Evolutionary conservation across 176 grass and related monocot genomes (phyloP).

Genomic region (Eleusine indica): DNA sequence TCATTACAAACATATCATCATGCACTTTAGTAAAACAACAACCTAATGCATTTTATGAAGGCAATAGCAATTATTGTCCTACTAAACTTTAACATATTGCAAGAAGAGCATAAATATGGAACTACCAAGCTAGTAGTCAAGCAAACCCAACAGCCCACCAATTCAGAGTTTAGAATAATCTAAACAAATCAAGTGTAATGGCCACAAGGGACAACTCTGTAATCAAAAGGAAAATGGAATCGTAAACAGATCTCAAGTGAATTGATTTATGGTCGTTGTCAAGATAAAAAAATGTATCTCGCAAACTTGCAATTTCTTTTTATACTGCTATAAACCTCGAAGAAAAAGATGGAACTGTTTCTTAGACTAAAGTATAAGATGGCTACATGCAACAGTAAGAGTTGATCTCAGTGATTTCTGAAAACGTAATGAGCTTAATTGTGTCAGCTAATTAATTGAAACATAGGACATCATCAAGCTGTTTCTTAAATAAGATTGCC

Average conservation of each 20-base stretch:
- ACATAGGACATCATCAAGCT: neutral
- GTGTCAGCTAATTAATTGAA: neutral
- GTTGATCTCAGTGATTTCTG: neutral
- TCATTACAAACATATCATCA: neutral
- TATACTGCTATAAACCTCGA: neutral
- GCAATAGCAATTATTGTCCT: neutral
- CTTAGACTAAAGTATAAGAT: neutral
- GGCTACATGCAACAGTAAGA: neutral
- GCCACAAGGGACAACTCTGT: neutral
- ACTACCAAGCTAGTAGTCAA: neutral
- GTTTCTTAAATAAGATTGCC: slow-evolving; percentile 6
- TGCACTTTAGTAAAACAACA: slow-evolving; percentile 14
- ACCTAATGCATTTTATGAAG: neutral
- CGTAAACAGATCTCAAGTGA: neutral
- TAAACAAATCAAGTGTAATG: neutral
- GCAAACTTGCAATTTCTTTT: neutral
- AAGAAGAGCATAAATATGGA: neutral
- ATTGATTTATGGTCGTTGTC: slow-evolving; percentile 2
- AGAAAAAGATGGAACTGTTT: neutral
- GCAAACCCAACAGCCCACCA: neutral
- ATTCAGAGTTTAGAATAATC: neutral
- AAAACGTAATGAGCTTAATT: neutral
- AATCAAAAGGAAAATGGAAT: neutral
- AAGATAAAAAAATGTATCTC: neutral
- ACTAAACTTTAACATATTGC: neutral